phyloP scores from a whole-genome alignment of 768 basidiomycete species.

The Pleurotus giganteus region DNA sequence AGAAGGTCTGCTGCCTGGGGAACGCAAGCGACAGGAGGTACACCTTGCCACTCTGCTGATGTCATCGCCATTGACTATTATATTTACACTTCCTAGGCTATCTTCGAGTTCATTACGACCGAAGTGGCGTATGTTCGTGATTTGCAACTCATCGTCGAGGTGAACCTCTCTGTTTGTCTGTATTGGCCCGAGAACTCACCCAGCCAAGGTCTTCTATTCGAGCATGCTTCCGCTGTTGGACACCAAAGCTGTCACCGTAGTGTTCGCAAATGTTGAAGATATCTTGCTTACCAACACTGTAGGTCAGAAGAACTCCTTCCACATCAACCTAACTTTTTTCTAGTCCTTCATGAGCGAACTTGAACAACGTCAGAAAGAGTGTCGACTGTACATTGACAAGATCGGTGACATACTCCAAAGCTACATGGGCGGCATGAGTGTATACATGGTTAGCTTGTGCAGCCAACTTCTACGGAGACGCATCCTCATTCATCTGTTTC shows the following conservation, averaged over 20 bases:
- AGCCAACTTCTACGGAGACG: slow-evolving; percentile 4
- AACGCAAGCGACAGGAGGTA: slow-evolving; percentile 89
- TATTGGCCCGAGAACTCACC: not conserved
- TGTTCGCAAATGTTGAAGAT: slow-evolving; percentile 95
- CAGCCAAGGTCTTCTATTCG: slow-evolving; percentile 77
- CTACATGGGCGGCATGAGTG: slow-evolving; percentile 73
- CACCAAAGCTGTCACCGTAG: slow-evolving; percentile 70
- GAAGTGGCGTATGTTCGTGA: slow-evolving; percentile 90
- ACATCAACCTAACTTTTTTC: not conserved
- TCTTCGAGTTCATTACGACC: slow-evolving; percentile 93
- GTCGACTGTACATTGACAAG: slow-evolving; percentile 85
- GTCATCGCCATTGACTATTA: not conserved
- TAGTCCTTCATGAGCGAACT: slow-evolving; percentile 83
- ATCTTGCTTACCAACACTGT: slow-evolving; percentile 87
- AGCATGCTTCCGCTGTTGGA: slow-evolving; percentile 72
- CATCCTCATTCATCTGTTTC: not conserved
- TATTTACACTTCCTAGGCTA: slow-evolving; percentile 47
- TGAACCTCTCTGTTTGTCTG: slow-evolving; percentile 25
- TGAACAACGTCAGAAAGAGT: slow-evolving; percentile 89
- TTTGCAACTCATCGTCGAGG: slow-evolving; percentile 89
- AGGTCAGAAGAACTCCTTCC: slow-evolving; percentile 19
- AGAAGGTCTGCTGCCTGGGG: slow-evolving; percentile 72
- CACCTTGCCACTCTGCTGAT: slow-evolving; percentile 5
- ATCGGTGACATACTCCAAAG: slow-evolving; percentile 82
- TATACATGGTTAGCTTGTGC: slow-evolving; percentile 64